Evolutionary conservation across 2,329 filamentous ascomycete genomes (phyloP).

Genomic region (Cyphellophora attinorum): DNA sequence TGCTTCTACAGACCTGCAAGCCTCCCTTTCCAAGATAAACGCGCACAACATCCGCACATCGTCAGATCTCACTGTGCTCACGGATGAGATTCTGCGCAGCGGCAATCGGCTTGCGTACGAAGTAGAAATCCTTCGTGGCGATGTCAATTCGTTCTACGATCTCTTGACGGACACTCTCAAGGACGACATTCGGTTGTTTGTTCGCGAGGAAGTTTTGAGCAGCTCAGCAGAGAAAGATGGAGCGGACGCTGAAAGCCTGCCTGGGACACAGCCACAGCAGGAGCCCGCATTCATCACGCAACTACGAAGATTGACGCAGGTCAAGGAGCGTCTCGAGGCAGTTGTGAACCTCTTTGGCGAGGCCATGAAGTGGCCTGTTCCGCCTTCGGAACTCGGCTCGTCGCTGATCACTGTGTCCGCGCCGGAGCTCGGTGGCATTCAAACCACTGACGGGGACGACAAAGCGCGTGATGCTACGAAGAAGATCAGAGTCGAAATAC

Average conservation of each 20-base stretch:
- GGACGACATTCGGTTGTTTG: conserved; percentile 63
- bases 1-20: conserved; percentile 69
- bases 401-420: conserved; percentile 83
- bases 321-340: conserved; percentile 73
- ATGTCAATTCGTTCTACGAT: conserved; percentile 72
- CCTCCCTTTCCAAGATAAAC: conserved; percentile 76
- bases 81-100: conserved; percentile 87
- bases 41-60: conserved; percentile 79
- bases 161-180: conserved; percentile 62
- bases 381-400: conserved; percentile 76
- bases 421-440: conserved; percentile 61
- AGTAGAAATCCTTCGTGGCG: conserved; percentile 84
- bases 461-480: conserved; percentile 76
- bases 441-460: conserved; percentile 65
- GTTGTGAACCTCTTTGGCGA: conserved; percentile 89
- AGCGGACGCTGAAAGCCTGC: conserved; percentile 6
- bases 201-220: conserved; percentile 39
- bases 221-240: conserved; percentile 5
- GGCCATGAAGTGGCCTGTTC: conserved; percentile 90
- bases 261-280: background rate
- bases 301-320: conserved; percentile 70
- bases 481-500: conserved; percentile 62
- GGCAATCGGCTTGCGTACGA: conserved; percentile 85
- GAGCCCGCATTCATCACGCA: conserved; percentile 65
- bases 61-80: conserved; percentile 72